Conservation (phyloP, 2,329 filamentous ascomycete genomes). For the Neoscytalidium dimidiatum region DNA sequence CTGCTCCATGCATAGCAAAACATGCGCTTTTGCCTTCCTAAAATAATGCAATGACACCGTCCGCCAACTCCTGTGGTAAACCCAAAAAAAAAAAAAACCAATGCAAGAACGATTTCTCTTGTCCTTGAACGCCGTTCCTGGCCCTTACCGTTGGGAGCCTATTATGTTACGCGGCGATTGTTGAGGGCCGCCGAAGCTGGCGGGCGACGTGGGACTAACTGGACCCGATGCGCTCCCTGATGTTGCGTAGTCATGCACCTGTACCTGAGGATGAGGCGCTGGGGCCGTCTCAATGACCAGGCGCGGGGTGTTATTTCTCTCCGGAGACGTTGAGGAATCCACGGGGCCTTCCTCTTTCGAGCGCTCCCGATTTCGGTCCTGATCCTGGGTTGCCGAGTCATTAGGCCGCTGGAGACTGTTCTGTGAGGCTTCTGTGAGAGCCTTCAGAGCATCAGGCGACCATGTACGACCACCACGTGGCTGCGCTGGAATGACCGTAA, state of each 20-base stretch:
- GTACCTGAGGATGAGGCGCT: neutral
- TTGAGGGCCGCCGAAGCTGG: neutral
- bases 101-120: neutral
- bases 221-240: neutral
- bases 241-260: slow-evolving; percentile 9
- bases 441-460: slow-evolving; percentile 46
- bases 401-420: neutral
- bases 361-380: neutral
- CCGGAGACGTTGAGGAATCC: neutral
- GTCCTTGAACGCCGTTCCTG: neutral
- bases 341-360: neutral
- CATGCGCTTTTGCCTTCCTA: slow-evolving; percentile 11
- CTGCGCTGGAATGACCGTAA: slow-evolving; percentile 64
- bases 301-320: neutral
- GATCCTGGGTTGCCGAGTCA: neutral
- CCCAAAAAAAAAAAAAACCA: slow-evolving; percentile 1
- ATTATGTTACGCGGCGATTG: neutral
- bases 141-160: neutral
- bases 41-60: slow-evolving; percentile 5
- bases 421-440: neutral
- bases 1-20: slow-evolving; percentile 12
- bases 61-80: slow-evolving; percentile 11
- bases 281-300: neutral
- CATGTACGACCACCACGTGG: slow-evolving; percentile 55
- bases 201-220: neutral